Conservation (phyloP, 2,329 filamentous ascomycete species). For the Aspergillus amoenus region DNA sequence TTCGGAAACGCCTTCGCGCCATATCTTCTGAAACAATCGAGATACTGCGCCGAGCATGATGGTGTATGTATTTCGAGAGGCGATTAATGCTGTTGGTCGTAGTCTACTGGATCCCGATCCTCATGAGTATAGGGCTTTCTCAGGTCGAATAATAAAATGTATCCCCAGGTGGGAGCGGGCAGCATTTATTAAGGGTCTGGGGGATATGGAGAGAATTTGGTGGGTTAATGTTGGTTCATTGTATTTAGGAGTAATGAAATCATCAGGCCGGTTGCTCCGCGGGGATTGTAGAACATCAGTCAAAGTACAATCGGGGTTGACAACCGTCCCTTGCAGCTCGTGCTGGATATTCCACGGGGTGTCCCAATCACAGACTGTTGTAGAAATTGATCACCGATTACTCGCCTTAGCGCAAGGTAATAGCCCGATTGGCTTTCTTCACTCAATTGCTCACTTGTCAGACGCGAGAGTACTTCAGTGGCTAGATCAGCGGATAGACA, state of each 20-base stretch:
- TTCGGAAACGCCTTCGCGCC: conserved; percentile 4
- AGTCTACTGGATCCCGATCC: neutral
- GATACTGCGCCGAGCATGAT: conserved; percentile 3
- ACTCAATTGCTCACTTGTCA: neutral
- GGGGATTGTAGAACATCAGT: neutral
- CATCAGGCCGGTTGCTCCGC: neutral
- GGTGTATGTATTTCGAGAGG: neutral
- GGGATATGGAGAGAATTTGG: neutral
- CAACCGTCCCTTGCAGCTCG: neutral
- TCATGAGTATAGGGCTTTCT: neutral
- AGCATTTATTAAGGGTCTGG: neutral
- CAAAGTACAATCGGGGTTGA: neutral
- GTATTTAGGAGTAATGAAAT: neutral
- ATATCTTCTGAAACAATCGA: conserved; percentile 8
- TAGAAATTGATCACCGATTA: neutral
- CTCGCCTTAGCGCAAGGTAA: neutral
- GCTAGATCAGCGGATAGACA: neutral
- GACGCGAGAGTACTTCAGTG: neutral
- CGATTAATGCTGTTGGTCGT: neutral
- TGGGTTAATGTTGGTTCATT: neutral
- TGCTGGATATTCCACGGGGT: neutral
- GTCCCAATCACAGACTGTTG: neutral
- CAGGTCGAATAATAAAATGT: neutral
- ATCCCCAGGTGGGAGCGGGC: neutral
- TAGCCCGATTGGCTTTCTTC: neutral